phyloP scores from a whole-genome alignment of 139 green algal genomes.

The Astrephomene gubernaculifera region DNA sequence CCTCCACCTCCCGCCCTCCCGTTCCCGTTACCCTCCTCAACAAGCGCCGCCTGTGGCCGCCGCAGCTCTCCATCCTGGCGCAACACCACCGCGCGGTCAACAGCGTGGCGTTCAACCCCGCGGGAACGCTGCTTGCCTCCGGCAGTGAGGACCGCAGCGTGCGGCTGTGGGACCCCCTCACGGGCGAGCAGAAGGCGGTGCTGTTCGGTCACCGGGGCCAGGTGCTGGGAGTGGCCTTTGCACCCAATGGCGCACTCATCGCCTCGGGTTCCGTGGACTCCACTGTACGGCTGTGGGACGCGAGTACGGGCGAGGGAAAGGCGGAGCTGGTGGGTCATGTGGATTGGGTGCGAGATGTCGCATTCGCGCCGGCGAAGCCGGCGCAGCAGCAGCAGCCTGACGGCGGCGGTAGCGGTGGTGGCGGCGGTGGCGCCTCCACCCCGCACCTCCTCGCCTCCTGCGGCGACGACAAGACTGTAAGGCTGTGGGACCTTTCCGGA shows the following conservation, averaged over 20 bases:
- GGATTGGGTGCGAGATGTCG: conserved; percentile 40
- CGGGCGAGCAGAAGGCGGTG: conserved; percentile 41
- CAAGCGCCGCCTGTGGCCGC: conserved; percentile 33
- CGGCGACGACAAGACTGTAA: conserved; percentile 34
- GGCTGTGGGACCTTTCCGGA: not conserved
- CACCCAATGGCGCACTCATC: conserved; percentile 39
- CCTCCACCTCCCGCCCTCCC: no score
- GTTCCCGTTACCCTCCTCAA: conserved; percentile 32
- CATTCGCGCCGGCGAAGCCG: not conserved
- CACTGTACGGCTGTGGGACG: conserved; percentile 53
- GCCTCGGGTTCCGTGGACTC: conserved; percentile 40
- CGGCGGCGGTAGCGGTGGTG: no score
- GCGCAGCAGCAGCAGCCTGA: no score
- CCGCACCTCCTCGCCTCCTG: conserved; percentile 18
- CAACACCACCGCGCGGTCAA: conserved; percentile 43
- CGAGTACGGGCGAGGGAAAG: conserved; percentile 37
- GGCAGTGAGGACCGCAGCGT: conserved; percentile 45
- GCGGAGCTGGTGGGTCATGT: conserved; percentile 25
- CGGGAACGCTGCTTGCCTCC: conserved; percentile 45
- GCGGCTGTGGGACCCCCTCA: conserved; percentile 49
- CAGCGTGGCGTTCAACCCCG: conserved; percentile 39
- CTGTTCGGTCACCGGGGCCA: conserved; percentile 42
- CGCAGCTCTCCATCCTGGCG: conserved; percentile 43
- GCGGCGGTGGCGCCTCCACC: not conserved
- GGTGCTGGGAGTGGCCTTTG: conserved; percentile 37